A percentile compares a stretch with the other conserved stretches of the same genome.
These are phyloP conservation scores for Abortiporus biennis DNA, from an alignment of 1,284 basidiomycete species.

Conservation along the genomic window DNA sequence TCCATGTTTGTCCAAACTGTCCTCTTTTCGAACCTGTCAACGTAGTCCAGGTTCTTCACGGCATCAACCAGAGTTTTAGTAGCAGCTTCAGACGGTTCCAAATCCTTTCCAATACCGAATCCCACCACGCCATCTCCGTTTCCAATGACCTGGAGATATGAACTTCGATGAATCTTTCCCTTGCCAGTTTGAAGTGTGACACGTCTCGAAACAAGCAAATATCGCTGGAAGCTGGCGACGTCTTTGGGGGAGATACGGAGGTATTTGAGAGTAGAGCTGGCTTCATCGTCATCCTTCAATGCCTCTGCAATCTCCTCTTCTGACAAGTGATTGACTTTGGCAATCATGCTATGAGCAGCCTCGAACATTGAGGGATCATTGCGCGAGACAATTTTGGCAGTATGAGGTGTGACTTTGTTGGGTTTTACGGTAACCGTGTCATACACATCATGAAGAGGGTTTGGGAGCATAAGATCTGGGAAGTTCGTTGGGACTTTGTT, in stretches of 20 bases:
- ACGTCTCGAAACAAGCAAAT: slow-evolving; percentile 51
- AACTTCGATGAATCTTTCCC: slow-evolving; percentile 70
- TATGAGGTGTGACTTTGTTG: slow-evolving; percentile 36
- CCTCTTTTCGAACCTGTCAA: slow-evolving; percentile 84
- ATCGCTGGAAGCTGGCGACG: slow-evolving; percentile 42
- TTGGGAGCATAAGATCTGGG: slow-evolving; percentile 55
- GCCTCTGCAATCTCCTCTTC: background rate
- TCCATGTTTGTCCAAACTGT: slow-evolving; percentile 89
- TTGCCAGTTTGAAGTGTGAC: slow-evolving; percentile 84
- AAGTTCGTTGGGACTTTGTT: slow-evolving; percentile 11
- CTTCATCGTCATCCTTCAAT: background rate
- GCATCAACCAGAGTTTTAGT: slow-evolving; percentile 71
- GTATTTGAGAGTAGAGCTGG: slow-evolving; percentile 15
- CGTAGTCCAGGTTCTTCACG: slow-evolving; percentile 83
- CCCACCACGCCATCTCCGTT: slow-evolving; percentile 88
- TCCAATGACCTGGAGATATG: slow-evolving; percentile 76
- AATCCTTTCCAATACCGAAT: slow-evolving; percentile 82
- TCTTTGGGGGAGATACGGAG: slow-evolving; percentile 18
- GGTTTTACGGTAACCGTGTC: slow-evolving; percentile 28
- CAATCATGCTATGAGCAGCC: slow-evolving; percentile 6
- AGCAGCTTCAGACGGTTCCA: slow-evolving; percentile 51
- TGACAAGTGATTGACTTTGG: background rate
- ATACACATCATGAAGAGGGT: slow-evolving; percentile 55
- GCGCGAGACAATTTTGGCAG: slow-evolving; percentile 50
- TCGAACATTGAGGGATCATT: slow-evolving; percentile 40